Evolutionary conservation across 331 rosid species (phyloP), one percentile per base, ranked within the genome.

Genomic region (Quercus tomentella): DNA sequence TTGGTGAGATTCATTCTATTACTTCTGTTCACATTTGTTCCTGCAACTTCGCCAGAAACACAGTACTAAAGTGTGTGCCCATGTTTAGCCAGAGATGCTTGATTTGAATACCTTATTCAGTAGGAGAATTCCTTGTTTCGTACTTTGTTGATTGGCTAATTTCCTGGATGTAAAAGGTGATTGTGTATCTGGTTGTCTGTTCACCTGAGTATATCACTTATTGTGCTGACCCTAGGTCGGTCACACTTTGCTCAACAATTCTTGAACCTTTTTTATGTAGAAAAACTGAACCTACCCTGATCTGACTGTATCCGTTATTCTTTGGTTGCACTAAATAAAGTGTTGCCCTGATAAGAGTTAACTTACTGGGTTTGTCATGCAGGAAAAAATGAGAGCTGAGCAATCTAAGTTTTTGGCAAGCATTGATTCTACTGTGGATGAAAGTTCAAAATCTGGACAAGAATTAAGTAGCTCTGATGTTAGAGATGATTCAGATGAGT

Each of bases 331-430:
- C 74, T 82, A 52, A 72, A 75, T 80, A 75, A 51, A 69, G 16
- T 52, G 54, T 76, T 79, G 58, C 77, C 82, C 33, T 60, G 63
- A 22, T 74, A 70, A 65, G 61, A 81, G 21, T 68, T 33, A 65
- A 57, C 79, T 85, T 72, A 52, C 79, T 60, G 33, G 72, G 75
- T 30, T 74, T 77, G 70, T 65, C 37, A 77, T 84, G 80, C 82
- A 91, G 96, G 98, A 88, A 79, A 96, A 93, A 81, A 96, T 96
- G 99, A 90, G 88, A 89, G 97, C 89, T 16, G 97, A 93, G 49
- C 98, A 96, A 78, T 89, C 91, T 20, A 96, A 92, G 76, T 96
- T 96, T 86, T 82, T 93, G 95, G 98, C 97, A 12, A 92, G 87
- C 71, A 58, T 89, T 68, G 93, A 89, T 83, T 72, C 91, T 56